Conservation (phyloP, 768 basidiomycete species). For the Lentinula sp. region DNA sequence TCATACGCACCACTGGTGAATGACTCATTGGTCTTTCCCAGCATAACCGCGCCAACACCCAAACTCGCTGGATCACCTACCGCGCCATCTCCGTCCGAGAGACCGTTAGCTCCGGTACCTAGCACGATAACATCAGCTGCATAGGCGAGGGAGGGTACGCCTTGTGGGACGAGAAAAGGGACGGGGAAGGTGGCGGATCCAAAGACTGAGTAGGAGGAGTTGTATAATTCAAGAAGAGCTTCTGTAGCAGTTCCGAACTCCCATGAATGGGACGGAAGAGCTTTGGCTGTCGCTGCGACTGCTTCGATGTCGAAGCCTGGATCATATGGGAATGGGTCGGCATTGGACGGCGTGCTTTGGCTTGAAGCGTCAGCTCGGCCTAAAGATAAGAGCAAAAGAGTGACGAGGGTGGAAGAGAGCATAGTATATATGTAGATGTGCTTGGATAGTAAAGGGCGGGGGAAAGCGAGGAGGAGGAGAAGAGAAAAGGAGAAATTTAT, state of each 20-base stretch:
- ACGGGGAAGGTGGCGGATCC: constrained; percentile 20
- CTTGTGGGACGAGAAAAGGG: constrained; percentile 7
- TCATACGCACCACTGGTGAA: constrained; percentile 25
- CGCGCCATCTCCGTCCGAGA: constrained; percentile 36
- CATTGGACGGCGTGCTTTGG: not conserved
- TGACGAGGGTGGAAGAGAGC: not conserved
- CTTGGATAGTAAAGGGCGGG: not conserved
- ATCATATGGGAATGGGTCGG: constrained; percentile 20
- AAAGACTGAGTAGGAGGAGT: constrained; percentile 24
- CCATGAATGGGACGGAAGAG: constrained; percentile 40
- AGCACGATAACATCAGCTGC: constrained; percentile 15
- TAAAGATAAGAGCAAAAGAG: not conserved
- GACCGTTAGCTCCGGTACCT: constrained; percentile 17
- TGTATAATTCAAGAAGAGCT: constrained; percentile 36
- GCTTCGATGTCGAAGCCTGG: constrained; percentile 31
- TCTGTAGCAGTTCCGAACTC: constrained; percentile 38
- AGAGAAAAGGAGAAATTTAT: not conserved
- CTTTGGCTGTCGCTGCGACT: constrained; percentile 24
- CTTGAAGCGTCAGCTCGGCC: not conserved
- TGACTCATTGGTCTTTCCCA: constrained; percentile 24
- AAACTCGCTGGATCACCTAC: constrained; percentile 54
- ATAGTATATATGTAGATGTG: not conserved
- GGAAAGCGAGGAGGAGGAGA: not conserved
- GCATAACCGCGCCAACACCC: constrained; percentile 34
- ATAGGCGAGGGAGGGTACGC: constrained; percentile 15